Evolutionary conservation across 2,329 filamentous ascomycete genomes (phyloP), one percentile per base, ranked within the genome.

Genomic region (Sclerotinia borealis): DNA sequence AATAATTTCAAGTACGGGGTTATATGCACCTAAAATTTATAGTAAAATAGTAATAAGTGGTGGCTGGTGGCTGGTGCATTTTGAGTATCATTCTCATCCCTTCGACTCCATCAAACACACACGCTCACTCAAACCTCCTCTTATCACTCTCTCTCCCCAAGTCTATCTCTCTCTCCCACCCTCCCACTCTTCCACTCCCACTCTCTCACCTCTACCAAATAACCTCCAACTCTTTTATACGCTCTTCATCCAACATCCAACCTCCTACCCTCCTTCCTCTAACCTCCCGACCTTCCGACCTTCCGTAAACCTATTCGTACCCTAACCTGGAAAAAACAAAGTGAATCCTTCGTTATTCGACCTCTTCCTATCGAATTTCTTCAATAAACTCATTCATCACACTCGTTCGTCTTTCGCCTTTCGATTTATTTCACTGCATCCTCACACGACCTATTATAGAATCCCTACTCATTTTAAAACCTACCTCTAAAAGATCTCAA

Each of bases 391-490:
- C 29, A n/a, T 56, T n/a, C 27, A 15, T 39, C n/a, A 41, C 60
- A 39, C 22, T 49, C 51, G 13, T n/a, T 58, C 48, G 25, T 15
- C 22, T 56, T 29, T 22, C 29, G 17, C 10, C 15, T 39, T 9
- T 54, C 50, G 27, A 10, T 43, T 48, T 41, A 55, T 27, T 19
- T 15, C 17, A 27, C n/a, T 22, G 3, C 27, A 59, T 41, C n/a
- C 36, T 13, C 17, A 34, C 25, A 41, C 27, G 52, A 34, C 31
- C 48, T 43, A 37, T 22, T 34, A 25, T 55, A 37, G 34, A 55
- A 61, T 34, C 49, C 39, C 49, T 61, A 61, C 59, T 29, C n/a
- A 59, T 41, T 63, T 41, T 13, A 48, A 63, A 59, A 59, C 51
- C 52, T 25, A 58, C 25, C 43, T 41, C 31, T 13, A 39, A 63